These are phyloP conservation scores for Earliella scabrosa DNA, from an alignment of 1,284 basidiomycete species.

Conservation along the genomic window DNA sequence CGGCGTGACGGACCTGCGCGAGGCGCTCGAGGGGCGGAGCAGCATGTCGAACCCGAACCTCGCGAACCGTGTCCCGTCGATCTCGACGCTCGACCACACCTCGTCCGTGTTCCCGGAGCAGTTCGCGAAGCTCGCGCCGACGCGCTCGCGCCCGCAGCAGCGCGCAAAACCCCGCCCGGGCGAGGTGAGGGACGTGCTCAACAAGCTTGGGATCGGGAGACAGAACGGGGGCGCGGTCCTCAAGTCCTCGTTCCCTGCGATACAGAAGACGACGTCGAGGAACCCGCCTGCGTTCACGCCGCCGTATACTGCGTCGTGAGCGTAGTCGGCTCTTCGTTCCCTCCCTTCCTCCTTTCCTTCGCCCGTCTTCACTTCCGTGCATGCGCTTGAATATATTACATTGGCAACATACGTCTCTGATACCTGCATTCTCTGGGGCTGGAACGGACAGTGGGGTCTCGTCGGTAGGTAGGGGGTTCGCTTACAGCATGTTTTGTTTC, in stretches of 20 bases:
- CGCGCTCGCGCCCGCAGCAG: slow-evolving; percentile 55
- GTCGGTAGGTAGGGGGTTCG: not conserved
- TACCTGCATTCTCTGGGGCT: slow-evolving; percentile 1
- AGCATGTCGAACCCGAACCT: slow-evolving; percentile 79
- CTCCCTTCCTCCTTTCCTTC: not conserved
- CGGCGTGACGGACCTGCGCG: slow-evolving; percentile 84
- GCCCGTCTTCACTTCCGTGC: not conserved
- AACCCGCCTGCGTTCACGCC: slow-evolving; percentile 19
- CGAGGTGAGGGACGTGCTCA: slow-evolving; percentile 81
- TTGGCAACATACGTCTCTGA: not conserved
- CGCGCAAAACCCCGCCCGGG: slow-evolving; percentile 54
- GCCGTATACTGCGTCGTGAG: slow-evolving; percentile 16
- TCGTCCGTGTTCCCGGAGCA: slow-evolving; percentile 49
- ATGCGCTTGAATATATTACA: not conserved
- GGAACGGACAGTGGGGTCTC: slow-evolving; percentile 10
- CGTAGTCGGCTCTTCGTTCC: not conserved
- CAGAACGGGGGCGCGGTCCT: slow-evolving; percentile 60
- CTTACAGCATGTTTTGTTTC: slow-evolving; percentile 7
- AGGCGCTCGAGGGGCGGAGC: slow-evolving; percentile 82
- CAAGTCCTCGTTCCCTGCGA: slow-evolving; percentile 68
- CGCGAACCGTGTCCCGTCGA: slow-evolving; percentile 56
- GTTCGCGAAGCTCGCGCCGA: slow-evolving; percentile 44
- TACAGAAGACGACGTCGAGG: slow-evolving; percentile 45
- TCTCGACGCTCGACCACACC: slow-evolving; percentile 75
- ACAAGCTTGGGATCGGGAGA: slow-evolving; percentile 77